Evolutionary conservation across 2,329 filamentous ascomycete genomes (phyloP), one percentile per base, ranked within the genome.

Genomic region (Paramyrothecium sp.): DNA sequence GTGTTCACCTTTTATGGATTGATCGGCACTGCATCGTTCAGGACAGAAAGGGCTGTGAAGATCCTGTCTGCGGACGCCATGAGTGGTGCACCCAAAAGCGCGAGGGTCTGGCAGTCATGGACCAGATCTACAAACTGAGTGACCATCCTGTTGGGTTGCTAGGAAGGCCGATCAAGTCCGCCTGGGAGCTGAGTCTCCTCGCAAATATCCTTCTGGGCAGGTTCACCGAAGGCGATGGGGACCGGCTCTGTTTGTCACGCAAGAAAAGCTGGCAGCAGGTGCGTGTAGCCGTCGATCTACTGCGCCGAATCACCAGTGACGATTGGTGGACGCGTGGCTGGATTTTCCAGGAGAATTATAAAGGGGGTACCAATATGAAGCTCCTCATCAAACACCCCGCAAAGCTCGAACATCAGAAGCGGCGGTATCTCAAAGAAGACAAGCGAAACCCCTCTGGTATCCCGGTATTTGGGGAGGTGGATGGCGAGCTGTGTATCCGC

Each of bases 321-420:
- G 46, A 53, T 4, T 72, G 68, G 70, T 73, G 68, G 69, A 56
- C 53, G 0, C 62, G 69, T n/a, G 70, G 67, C 2, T 73, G 70
- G 69, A 72, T 67, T 0, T 73, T 70, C 30, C 70, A 73, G 21
- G 70, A 73, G 54, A 73, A 69, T 47, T 73, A 73, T 34, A 60
- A 65, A 23, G 70, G 62, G 5, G 66, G 66, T 2, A 26, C 44
- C 17, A 33, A 59, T 0, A 73, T 73, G 70, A 59, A 46, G 0
- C 63, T 73, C 7, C 58, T 72, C 0, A 68, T 72, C 7, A 61
- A 60, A 3, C 69, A 72, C 47, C 19, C 8, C 20, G 22, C 44
- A 3, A 54, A 54, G 0, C 54, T 66, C 0, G 65, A 71, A 16
- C 12, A 26, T 1, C 17, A 57, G 26, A 71, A 71, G 53, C 30